Percentiles rank a stretch among this genome's conserved stretches.
phyloP scores from a whole-genome alignment of 2,329 filamentous ascomycete genomes.

The Ilyonectria sp. region DNA sequence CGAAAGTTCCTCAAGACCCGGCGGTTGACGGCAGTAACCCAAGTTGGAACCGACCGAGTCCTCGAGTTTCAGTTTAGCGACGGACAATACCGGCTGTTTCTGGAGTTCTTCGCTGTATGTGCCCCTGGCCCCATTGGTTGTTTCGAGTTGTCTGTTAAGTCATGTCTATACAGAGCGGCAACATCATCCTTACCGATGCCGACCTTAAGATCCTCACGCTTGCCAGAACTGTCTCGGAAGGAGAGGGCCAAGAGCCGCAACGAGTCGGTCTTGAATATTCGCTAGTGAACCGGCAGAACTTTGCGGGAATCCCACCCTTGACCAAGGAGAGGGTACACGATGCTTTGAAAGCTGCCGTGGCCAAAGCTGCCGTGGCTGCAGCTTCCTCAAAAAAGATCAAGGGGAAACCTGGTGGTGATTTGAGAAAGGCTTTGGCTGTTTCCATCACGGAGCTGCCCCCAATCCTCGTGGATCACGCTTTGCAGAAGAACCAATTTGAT shows the following conservation, averaged over 20 bases:
- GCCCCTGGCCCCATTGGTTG: not conserved
- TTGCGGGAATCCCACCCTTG: slow-evolving; percentile 79
- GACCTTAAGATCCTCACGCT: slow-evolving; percentile 87
- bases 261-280: slow-evolving; percentile 84
- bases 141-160: slow-evolving; percentile 24
- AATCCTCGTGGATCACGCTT: slow-evolving; percentile 87
- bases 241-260: slow-evolving; percentile 87
- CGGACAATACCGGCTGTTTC: slow-evolving; percentile 86
- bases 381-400: slow-evolving; percentile 74
- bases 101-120: slow-evolving; percentile 90
- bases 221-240: slow-evolving; percentile 84
- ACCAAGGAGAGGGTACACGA: slow-evolving; percentile 80
- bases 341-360: slow-evolving; percentile 77
- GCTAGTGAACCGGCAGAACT: slow-evolving; percentile 88
- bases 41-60: slow-evolving; percentile 94
- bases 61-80: slow-evolving; percentile 95
- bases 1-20: slow-evolving; percentile 92
- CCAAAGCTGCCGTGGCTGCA: slow-evolving; percentile 67
- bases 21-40: slow-evolving; percentile 83
- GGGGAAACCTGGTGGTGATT: slow-evolving; percentile 80
- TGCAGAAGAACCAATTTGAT: slow-evolving; percentile 80
- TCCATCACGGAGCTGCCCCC: slow-evolving; percentile 93
- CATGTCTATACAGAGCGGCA: slow-evolving; percentile 74
- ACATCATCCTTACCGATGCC: slow-evolving; percentile 91
- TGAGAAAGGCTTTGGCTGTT: slow-evolving; percentile 85